A percentile compares a stretch with the other conserved stretches of the same genome.
Evolutionary conservation across 805 yeast species (phyloP).

Genomic region (Metschnikowia santaceciliae): DNA sequence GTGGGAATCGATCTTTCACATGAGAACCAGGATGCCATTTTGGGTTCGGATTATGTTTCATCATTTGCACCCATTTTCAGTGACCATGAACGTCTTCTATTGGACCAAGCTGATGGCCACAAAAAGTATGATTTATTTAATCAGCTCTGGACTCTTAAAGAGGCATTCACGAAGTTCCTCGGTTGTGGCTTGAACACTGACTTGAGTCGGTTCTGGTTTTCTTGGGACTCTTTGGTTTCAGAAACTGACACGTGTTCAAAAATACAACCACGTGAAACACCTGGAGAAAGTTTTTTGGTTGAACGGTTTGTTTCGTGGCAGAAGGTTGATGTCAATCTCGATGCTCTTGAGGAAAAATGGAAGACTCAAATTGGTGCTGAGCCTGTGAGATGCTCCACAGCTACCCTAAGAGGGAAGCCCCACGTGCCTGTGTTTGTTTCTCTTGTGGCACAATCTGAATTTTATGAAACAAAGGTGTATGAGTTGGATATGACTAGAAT

Average conservation of each 20-base stretch:
- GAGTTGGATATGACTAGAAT: constrained; percentile 6
- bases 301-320: background rate
- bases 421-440: background rate
- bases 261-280: background rate
- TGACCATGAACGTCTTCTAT: constrained; percentile 23
- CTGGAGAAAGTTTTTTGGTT: background rate
- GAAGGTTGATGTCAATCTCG: background rate
- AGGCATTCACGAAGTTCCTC: constrained; percentile 62
- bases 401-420: background rate
- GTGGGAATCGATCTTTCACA: constrained; percentile 40
- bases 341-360: background rate
- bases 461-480: background rate
- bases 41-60: constrained; percentile 26
- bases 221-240: background rate
- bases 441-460: constrained; percentile 6
- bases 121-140: constrained; percentile 39
- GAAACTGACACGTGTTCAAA: background rate
- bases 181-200: constrained; percentile 51
- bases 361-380: background rate
- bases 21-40: constrained; percentile 23
- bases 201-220: constrained; percentile 12
- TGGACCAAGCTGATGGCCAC: constrained; percentile 20
- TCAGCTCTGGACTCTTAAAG: constrained; percentile 76
- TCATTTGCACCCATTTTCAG: constrained; percentile 44
- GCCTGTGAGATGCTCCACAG: background rate